Percentiles rank a stretch among this genome's conserved stretches.
These are phyloP conservation scores for Schrenkiella parvula DNA, from an alignment of 345 rosid species.

Conservation along the genomic window DNA sequence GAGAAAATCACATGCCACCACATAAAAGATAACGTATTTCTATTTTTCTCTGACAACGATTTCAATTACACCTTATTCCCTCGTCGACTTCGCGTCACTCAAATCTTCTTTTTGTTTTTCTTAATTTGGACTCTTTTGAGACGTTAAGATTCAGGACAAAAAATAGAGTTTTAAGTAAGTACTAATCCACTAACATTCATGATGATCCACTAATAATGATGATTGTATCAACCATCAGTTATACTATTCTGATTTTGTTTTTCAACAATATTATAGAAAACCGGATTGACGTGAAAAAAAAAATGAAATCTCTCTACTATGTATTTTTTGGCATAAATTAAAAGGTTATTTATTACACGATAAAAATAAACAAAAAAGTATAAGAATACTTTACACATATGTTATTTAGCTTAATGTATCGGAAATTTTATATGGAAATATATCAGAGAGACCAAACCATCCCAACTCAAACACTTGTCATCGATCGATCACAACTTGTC, in stretches of 20 bases:
- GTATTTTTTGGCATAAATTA: too few species aligned
- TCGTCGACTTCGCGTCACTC: constrained; percentile 24
- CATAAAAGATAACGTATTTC: constrained; percentile 6
- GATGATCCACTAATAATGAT: too few species aligned
- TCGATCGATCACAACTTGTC: too few species aligned
- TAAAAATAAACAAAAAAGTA: too few species aligned
- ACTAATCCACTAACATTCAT: constrained; percentile 12
- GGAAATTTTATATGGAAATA: too few species aligned
- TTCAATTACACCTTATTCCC: constrained; percentile 6
- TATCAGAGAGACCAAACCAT: not conserved
- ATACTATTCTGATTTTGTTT: not conserved
- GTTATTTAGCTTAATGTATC: too few species aligned
- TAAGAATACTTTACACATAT: too few species aligned
- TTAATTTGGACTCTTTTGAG: constrained; percentile 18
- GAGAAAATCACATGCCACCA: constrained; percentile 11
- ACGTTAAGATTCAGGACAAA: constrained; percentile 11
- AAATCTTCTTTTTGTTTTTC: not conserved
- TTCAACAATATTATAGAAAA: not conserved
- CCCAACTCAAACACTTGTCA: not conserved
- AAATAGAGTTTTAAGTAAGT: constrained; percentile 5
- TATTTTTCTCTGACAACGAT: constrained; percentile 6
- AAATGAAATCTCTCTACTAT: not conserved
- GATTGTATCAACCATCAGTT: not conserved
- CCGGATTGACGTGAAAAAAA: not conserved
- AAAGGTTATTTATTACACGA: too few species aligned